Conservation (phyloP, 179 eudicot genomes). For the Spinacia oleracea region DNA sequence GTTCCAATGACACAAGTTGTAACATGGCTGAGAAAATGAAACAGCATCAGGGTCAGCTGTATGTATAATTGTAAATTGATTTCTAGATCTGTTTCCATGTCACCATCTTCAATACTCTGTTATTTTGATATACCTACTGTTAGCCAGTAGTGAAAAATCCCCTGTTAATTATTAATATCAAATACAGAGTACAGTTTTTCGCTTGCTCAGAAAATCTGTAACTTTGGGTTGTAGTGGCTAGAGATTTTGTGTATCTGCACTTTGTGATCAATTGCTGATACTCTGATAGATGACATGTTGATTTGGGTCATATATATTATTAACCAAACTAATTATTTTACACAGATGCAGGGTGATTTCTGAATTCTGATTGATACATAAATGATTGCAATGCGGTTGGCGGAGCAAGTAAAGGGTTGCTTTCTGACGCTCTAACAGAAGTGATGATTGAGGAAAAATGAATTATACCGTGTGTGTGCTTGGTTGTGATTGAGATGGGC, state of each 20-base stretch:
- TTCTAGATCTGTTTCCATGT: constrained; percentile 9
- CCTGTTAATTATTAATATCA: neutral
- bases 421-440: constrained; percentile 31
- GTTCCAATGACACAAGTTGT: neutral
- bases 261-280: neutral
- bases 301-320: constrained; percentile 12
- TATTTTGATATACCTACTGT: neutral
- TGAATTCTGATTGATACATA: constrained; percentile 8
- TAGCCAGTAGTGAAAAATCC: constrained; percentile 6
- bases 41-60: neutral
- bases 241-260: constrained; percentile 18
- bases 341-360: neutral
- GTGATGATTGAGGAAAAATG: constrained; percentile 18
- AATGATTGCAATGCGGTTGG: constrained; percentile 31
- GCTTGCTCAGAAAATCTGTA: constrained; percentile 9
- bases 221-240: constrained; percentile 22
- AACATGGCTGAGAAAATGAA: neutral
- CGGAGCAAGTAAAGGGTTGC: constrained; percentile 31
- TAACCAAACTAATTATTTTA: neutral
- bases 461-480: constrained; percentile 5
- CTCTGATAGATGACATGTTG: constrained; percentile 17
- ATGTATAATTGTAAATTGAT: neutral
- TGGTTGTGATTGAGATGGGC: constrained; percentile 12
- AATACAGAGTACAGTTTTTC: neutral
- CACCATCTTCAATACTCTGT: constrained; percentile 15